phyloP scores from a whole-genome alignment of 2,329 filamentous ascomycete species.

The Septoria linicola region DNA sequence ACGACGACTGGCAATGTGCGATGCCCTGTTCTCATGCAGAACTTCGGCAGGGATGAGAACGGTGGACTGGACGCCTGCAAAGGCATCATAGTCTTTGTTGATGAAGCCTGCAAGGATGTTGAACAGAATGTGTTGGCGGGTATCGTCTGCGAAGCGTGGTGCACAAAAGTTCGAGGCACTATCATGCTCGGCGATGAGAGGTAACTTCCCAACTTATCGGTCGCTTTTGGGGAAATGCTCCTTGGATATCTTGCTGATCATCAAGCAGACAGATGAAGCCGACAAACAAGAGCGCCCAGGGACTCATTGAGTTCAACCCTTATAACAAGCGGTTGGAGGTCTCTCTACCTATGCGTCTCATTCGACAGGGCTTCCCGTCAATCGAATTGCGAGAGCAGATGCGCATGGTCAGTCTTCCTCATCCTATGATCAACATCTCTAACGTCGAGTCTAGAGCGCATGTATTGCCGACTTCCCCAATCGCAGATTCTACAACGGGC shows the following conservation, averaged over 20 bases:
- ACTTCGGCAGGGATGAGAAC: background rate
- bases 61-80: background rate
- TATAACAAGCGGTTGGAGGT: slow-evolving; percentile 20
- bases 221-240: background rate
- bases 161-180: slow-evolving; percentile 16
- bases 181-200: slow-evolving; percentile 27
- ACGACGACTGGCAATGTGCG: slow-evolving; percentile 1
- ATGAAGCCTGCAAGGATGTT: slow-evolving; percentile 24
- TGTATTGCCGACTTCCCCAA: slow-evolving; percentile 20
- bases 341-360: slow-evolving; percentile 19
- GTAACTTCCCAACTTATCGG: too few species aligned
- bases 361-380: slow-evolving; percentile 19
- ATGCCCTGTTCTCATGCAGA: slow-evolving; percentile 1
- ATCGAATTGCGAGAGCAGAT: slow-evolving; percentile 21
- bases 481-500: slow-evolving; percentile 12
- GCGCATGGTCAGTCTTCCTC: slow-evolving; percentile 16
- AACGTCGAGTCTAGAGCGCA: too few species aligned
- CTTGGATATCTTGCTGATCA: too few species aligned
- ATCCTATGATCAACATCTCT: too few species aligned
- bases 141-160: slow-evolving; percentile 21
- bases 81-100: slow-evolving; percentile 24
- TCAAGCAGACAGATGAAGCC: slow-evolving; percentile 22
- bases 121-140: slow-evolving; percentile 24
- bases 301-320: slow-evolving; percentile 19
- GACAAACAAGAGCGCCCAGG: slow-evolving; percentile 20